Evolutionary conservation across 2,329 filamentous ascomycete species (phyloP).

Genomic region (Plectosphaerella cucumerina): DNA sequence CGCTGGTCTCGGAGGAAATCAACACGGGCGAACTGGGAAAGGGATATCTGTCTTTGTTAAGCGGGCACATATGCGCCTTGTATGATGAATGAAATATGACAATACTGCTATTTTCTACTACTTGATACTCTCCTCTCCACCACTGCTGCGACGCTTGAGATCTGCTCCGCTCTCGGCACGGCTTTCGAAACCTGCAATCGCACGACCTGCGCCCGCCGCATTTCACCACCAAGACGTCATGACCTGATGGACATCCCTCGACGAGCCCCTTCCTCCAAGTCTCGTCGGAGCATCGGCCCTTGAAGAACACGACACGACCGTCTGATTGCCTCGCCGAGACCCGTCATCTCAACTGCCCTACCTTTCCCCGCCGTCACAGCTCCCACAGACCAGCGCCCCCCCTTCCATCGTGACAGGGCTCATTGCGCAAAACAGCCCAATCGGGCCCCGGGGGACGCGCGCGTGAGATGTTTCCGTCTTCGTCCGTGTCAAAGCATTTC

Average conservation of each 20-base stretch:
- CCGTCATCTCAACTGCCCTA: constrained; percentile 8
- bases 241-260: neutral
- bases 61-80: neutral
- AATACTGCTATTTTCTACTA: neutral
- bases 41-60: too few species aligned
- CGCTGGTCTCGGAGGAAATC: too few species aligned
- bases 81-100: neutral
- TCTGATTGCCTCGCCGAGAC: constrained; percentile 3
- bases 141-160: neutral
- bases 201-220: neutral
- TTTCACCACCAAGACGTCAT: too few species aligned
- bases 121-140: neutral
- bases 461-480: neutral
- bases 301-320: neutral
- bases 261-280: too few species aligned
- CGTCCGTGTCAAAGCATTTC: constrained; percentile 3
- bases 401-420: neutral
- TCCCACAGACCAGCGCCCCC: too few species aligned
- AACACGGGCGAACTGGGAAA: too few species aligned
- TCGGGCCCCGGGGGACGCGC: neutral
- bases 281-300: constrained; percentile 1
- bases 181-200: neutral
- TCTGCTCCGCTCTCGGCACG: too few species aligned
- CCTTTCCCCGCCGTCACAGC: neutral
- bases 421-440: neutral